Percentiles rank a stretch among this genome's conserved stretches.
Evolutionary conservation across 164 flowering plant species (phyloP).

Genomic region (Euptelea pleiosperma): DNA sequence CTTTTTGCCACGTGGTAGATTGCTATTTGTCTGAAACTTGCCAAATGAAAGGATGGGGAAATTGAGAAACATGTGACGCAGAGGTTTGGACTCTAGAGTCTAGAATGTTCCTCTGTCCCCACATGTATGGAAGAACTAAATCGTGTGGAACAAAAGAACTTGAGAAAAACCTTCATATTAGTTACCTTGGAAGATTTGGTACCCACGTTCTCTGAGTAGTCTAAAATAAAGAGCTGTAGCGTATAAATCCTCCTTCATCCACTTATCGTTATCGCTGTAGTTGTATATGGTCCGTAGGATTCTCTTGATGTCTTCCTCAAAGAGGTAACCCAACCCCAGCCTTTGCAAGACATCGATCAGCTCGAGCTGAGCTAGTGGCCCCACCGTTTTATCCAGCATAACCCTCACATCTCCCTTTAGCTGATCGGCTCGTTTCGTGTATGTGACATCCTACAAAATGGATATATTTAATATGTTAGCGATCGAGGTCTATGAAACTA

Average conservation of each 20-base stretch:
- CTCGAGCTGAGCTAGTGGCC: conserved; percentile 10
- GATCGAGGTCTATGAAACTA: neutral
- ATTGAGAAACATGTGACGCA: neutral
- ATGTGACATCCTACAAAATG: neutral
- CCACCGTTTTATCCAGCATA: neutral
- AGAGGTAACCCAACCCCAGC: conserved; percentile 20
- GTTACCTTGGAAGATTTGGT: conserved; percentile 15
- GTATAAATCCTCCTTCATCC: conserved; percentile 9
- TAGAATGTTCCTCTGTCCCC: too few relatives aligned
- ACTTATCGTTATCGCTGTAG: neutral
- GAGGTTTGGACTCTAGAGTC: neutral
- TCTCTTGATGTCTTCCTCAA: conserved; percentile 12
- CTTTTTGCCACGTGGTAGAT: too few relatives aligned
- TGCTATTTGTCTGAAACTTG: neutral
- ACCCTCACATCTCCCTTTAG: conserved; percentile 1
- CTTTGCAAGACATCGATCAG: conserved; percentile 17
- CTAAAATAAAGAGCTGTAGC: conserved; percentile 17
- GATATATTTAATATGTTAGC: neutral
- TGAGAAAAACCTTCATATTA: neutral
- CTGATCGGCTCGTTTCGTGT: neutral
- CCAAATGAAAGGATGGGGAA: neutral
- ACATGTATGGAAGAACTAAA: too few relatives aligned
- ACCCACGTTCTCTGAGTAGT: conserved; percentile 21
- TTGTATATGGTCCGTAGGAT: neutral
- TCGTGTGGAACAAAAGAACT: too few relatives aligned